Conservation (phyloP, 495 filamentous ascomycete species). For the Beverwykella pulmonaria region DNA sequence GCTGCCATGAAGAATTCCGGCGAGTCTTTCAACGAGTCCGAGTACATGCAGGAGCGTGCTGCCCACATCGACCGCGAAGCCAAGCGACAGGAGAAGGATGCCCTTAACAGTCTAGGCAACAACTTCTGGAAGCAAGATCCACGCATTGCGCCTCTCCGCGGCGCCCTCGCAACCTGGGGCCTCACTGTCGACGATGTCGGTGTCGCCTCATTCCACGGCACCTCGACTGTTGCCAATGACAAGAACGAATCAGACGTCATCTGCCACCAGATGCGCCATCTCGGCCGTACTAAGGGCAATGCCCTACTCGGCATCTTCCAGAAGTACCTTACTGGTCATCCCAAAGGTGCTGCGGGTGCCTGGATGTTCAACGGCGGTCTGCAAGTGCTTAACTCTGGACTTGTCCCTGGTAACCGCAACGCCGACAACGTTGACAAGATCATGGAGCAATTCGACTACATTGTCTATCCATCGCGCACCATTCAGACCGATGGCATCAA, state of each 20-base stretch:
- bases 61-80: constrained; percentile 89
- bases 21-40: constrained; percentile 75
- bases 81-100: constrained; percentile 85
- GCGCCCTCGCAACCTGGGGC: constrained; percentile 95
- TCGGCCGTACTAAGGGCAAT: constrained; percentile 94
- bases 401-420: constrained; percentile 96
- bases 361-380: constrained; percentile 99
- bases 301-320: constrained; percentile 97
- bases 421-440: constrained; percentile 96
- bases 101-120: constrained; percentile 87
- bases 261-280: constrained; percentile 93
- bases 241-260: constrained; percentile 99
- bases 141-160: constrained; percentile 90
- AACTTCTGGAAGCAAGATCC: constrained; percentile 97
- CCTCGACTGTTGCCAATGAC: constrained; percentile 97
- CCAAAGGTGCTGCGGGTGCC: constrained; percentile 97
- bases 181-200: constrained; percentile 94
- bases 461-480: constrained; percentile 90
- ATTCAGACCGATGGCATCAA: constrained; percentile 98
- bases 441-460: constrained; percentile 97
- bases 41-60: constrained; percentile 84
- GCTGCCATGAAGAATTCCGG: constrained; percentile 84
- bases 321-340: constrained; percentile 98
- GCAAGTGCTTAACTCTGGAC: constrained; percentile 88
- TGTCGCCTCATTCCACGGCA: constrained; percentile 98